Evolutionary conservation across 1,284 basidiomycete species (phyloP), one percentile per base, ranked within the genome.

Genomic region (Anthracocystis walkeri): DNA sequence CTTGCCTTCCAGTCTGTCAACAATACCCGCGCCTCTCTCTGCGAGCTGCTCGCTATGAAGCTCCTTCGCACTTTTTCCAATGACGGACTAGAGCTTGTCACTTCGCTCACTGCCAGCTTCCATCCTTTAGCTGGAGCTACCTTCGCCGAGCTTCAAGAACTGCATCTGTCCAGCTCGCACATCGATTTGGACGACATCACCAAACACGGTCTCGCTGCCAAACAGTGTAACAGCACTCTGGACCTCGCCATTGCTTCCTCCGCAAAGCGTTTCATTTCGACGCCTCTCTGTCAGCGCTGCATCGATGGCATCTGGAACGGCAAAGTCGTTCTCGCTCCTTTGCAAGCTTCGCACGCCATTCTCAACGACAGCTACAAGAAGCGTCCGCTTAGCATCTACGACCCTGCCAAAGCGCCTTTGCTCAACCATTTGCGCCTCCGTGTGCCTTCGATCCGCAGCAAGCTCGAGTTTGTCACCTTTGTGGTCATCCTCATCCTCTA

Each of bases 381-480:
- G 56, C 93, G 90, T 35, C 94, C 95, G 1, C 90, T 97, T 40
- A 93, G 95, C 85, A 92, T 96, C 80, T 97, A 97, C 85, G 94
- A 97, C 82, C 95, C 95, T 1, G 91, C 93, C 82, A 93, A 91
- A 82, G 94, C 95, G 0, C 94, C 95, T 12, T 85, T 97, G 27
- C 89, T 97, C 5, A 94, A 97, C 83, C 95, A 97, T 85, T 95
- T 96, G 80, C 93, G 94, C 10, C 89, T 97, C 45, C 96, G 96
- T 87, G 95, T 97, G 2, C 95, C 95, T 0, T 92, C 92, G 33
- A 91, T 96, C 59, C 92, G 95, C 42, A 91, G 93, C 2, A 91
- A 94, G 44, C 87, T 97, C 75, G 94, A 97, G 86, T 96, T 95
- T 75, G 80, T 88, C 63, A 94, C 93, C 91, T 93, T 85, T 45